Base-by-base conservation (phyloP, 371 early-diverging fungal genomes). In the Mucor piriformis region DNA sequence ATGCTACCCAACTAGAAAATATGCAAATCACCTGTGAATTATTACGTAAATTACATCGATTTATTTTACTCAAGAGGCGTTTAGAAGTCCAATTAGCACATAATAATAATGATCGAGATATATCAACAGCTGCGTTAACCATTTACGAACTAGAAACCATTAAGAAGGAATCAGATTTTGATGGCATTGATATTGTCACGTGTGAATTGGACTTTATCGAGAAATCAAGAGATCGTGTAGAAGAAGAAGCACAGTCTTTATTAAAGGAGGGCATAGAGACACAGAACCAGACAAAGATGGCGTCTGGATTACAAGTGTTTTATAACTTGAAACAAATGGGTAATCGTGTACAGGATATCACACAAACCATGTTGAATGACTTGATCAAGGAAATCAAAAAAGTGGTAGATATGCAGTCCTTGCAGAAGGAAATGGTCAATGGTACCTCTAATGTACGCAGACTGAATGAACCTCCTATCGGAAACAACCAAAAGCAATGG, bases 221-320 rank as follows among this genome's bases (percentile, higher is more conserved):
- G 35, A 60, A 72, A 3, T 71, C 80, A 8, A 74, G 82, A 37
- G 53, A 59, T 18, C 58, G 56, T 27, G 79, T 90, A 33, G 64
- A 83, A 6, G 69, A 76, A 10, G 77, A 83, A 43, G 91, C 89
- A 0, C 78, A 80, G 34, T 63, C 74, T 5, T 63, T 86, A 43
- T 61, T 92, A 12, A 74, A 79, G 25, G 79, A 82, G 24, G 89
- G 92, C 1, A 71, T 90, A 37, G 70, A 69, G 0, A 50, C 77
- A 0, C 83, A 87, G 67, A 86, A 87, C 54, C 88, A 90, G 66
- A 73, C 87, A 5, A 87, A 88, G 34, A 84, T 92, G 60, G 89
- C 91, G 18, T 73, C 86, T 11, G 87, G 88, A 4, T 76, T 92
- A 49, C 93, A 91, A 51, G 87, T 92, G 6, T 91, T 88, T 63